These are phyloP conservation scores for Sindora glabra DNA, from an alignment of 306 rosid species.

Conservation along the genomic window DNA sequence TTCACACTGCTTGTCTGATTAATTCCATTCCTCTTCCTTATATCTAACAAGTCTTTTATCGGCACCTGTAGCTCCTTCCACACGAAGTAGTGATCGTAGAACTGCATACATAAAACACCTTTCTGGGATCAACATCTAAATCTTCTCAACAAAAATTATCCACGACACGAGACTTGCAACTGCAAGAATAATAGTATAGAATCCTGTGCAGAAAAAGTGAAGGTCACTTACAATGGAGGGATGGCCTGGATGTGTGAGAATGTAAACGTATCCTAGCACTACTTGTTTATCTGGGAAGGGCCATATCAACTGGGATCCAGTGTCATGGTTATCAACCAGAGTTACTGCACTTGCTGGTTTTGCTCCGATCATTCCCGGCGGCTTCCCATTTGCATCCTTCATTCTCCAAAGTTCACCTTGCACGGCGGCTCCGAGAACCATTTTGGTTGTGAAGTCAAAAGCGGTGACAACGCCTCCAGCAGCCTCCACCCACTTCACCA, in stretches of 20 bases:
- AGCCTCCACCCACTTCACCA: conserved; percentile 30
- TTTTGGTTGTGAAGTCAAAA: conserved; percentile 39
- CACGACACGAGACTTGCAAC: too few species aligned
- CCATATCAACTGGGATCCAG: conserved; percentile 38
- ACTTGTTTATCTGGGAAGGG: conserved; percentile 48
- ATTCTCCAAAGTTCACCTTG: conserved; percentile 43
- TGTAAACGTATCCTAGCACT: conserved; percentile 52
- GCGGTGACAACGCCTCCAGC: conserved; percentile 31
- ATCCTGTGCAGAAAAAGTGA: too few species aligned
- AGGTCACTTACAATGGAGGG: conserved; percentile 42
- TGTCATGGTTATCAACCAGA: conserved; percentile 67
- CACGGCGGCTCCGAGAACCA: conserved; percentile 42
- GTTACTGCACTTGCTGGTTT: conserved; percentile 56
- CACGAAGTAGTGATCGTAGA: conserved; percentile 56
- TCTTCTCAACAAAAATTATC: too few species aligned
- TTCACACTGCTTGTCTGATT: conserved; percentile 33
- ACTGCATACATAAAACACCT: conserved; percentile 27
- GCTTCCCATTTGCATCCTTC: conserved; percentile 38
- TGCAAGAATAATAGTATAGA: too few species aligned
- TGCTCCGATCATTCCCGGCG: conserved; percentile 61
- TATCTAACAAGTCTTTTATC: conserved; percentile 26
- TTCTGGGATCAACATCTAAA: too few species aligned
- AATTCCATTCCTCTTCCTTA: conserved; percentile 52
- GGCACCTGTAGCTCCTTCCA: conserved; percentile 39
- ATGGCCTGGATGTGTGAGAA: conserved; percentile 69